Percentiles rank a stretch among this genome's conserved stretches.
These are phyloP conservation scores for Neurospora cerealis DNA, from an alignment of 495 filamentous ascomycete genomes.

Conservation along the genomic window DNA sequence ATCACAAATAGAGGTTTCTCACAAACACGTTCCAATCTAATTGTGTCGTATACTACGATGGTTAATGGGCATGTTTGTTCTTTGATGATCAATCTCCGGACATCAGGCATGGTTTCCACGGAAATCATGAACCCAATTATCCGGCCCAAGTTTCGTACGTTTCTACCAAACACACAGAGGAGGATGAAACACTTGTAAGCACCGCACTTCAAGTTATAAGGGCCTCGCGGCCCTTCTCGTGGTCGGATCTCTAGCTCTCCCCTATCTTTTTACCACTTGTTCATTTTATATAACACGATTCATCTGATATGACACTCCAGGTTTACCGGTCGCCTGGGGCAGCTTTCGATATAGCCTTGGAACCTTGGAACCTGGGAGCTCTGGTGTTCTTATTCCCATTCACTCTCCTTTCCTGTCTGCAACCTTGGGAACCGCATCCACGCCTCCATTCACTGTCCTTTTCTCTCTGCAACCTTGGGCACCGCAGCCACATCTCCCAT, in stretches of 20 bases:
- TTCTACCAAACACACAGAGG: too few species aligned
- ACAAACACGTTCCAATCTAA: neutral
- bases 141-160: too few species aligned
- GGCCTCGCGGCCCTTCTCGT: neutral
- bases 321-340: neutral
- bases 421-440: too few species aligned
- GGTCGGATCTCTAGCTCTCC: neutral
- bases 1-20: too few species aligned
- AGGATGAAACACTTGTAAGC: too few species aligned
- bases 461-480: neutral
- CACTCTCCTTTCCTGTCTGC: neutral
- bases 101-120: too few species aligned
- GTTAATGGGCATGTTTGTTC: neutral
- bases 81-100: too few species aligned
- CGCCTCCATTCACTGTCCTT: neutral
- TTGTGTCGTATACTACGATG: too few species aligned
- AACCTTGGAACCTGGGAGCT: neutral
- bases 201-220: neutral
- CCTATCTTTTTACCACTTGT: neutral
- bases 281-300: neutral
- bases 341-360: neutral
- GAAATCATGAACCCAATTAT: too few species aligned
- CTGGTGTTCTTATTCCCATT: neutral
- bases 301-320: neutral
- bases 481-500: neutral